Evolutionary conservation across 2,329 filamentous ascomycete species (phyloP), one percentile per base, ranked within the genome.

Genomic region (Stachybotrys chartarum): DNA sequence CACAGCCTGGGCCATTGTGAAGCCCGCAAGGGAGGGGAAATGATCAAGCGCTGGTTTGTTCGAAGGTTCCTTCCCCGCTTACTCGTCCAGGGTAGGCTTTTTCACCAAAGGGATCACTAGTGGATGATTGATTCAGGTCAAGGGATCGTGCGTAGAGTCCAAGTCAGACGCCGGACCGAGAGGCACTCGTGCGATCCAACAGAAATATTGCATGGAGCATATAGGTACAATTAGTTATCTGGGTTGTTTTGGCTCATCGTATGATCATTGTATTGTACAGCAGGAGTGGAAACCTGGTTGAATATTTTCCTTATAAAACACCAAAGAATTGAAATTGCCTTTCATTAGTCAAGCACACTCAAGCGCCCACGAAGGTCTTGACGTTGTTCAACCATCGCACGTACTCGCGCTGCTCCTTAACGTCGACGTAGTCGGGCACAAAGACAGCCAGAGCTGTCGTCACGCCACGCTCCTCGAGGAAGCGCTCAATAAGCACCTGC

Each of bases 351-450:
- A 11, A 14, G 3, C 5, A 31, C 30, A 42, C 55, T 72, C 78
- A 91, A 58, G 85, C 85, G 70, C 89, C 87, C 62, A 97, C 79
- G 69, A 97, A 97, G 60, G 75, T 78, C 84, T 93, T 94, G 74
- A 97, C 82, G 69, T 88, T 89, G 72, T 85, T 82, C 72, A 99
- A 78, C 94, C 95, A 99, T 62, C 82, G 78, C 59, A 95, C 78
- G 74, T 99, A 99, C 81, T 99, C 94, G 76, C 86, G 88, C 84
- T 97, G 93, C 84, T 99, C 94, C 86, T 99, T 99, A 75, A 89
- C 84, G 70, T 97, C 91, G 68, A 97, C 92, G 77, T 96, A 99
- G 72, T 97, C 92, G 44, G 92, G 91, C 49, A 96, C 87, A 73
- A 97, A 97, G 63, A 92, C 77, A 54, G 92, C 93, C 65, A 99